Evolutionary conservation across 306 rosid species (phyloP), one percentile per base, ranked within the genome.

Genomic region (Quercus gilva): DNA sequence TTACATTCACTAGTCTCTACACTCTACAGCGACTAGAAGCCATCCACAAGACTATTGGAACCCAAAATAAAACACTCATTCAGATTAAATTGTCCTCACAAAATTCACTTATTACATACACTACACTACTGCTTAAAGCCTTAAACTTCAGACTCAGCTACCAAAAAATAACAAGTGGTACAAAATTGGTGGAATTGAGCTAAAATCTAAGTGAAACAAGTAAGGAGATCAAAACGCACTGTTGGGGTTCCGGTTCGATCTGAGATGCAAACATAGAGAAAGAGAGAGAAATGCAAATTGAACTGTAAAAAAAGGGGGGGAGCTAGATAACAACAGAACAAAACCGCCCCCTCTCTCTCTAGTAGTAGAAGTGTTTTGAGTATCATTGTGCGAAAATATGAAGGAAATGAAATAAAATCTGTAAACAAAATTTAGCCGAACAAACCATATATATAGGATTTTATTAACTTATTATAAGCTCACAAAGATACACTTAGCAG

Each of bases 181-280:
- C 19, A 63, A 28, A 61, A 29, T 13, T 25, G 49, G 49, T 19
- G 55, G 53, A 68, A 73, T 65, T 35, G 63, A 70, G 53, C 55
- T 43, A 61, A 79, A 72, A 73, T 33, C 43, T 64, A 59, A 57
- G 52, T 31, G 52, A 74, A 82, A 75, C 76, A 33, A n/a, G n/a
- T n/a, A n/a, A 85, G 55, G 76, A 1, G 82, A 83, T 33, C 35
- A 43, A 15, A 43, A 72, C 68, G 74, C 7, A 78, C 86, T 83
- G 70, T 82, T 33, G 35, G n/a, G 88, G 81, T 85, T 85, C 92
- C 90, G 35, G 6, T 33, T 33, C 35, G 5, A 90, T 90, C 94
- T 87, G 80, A 80, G 89, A 83, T 79, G 81, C 64, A 67, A 33
- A 33, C 6, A 31, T 5, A 33, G 74, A 56, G 11, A 63, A 69